Percentiles rank a stretch among this genome's conserved stretches.
phyloP scores from a whole-genome alignment of 176 grass and related monocot species.

The Areca catechu region DNA sequence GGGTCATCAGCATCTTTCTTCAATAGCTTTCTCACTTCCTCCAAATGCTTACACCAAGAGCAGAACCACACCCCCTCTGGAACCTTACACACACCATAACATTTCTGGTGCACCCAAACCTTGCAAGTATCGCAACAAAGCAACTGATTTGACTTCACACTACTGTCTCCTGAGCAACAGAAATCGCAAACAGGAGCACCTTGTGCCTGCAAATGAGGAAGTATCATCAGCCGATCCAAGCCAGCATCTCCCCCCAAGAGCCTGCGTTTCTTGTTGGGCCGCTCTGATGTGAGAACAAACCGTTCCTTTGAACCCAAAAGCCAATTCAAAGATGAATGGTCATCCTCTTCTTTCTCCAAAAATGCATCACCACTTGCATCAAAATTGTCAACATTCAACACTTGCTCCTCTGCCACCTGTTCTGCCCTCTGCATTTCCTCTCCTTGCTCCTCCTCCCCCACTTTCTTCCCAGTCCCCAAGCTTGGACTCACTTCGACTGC shows the following conservation, averaged over 20 bases:
- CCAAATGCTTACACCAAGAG: constrained; percentile 54
- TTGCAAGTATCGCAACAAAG: constrained; percentile 62
- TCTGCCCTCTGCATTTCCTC: constrained; percentile 22
- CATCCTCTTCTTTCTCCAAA: constrained; percentile 15
- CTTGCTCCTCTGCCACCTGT: constrained; percentile 23
- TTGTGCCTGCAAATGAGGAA: constrained; percentile 36
- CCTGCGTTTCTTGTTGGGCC: constrained; percentile 96
- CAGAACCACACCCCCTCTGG: constrained; percentile 56
- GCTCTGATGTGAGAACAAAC: constrained; percentile 75
- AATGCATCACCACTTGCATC: constrained; percentile 9
- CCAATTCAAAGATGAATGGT: constrained; percentile 29
- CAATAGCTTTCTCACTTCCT: constrained; percentile 17
- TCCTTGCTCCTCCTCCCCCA: constrained; percentile 13
- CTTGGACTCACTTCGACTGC: constrained; percentile 45
- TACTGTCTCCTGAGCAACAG: constrained; percentile 56
- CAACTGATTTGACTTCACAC: constrained; percentile 39
- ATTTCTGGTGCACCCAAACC: constrained; percentile 73
- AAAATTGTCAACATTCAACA: constrained; percentile 14
- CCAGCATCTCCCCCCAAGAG: constrained; percentile 76
- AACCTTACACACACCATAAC: constrained; percentile 71
- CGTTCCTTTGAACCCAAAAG: constrained; percentile 55
- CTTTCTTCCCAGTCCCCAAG: constrained; percentile 27
- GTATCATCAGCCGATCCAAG: constrained; percentile 57
- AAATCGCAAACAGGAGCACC: constrained; percentile 48
- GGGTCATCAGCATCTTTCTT: constrained; percentile 14